Conservation (phyloP, 768 basidiomycete species). For the Suillus alpinus region DNA sequence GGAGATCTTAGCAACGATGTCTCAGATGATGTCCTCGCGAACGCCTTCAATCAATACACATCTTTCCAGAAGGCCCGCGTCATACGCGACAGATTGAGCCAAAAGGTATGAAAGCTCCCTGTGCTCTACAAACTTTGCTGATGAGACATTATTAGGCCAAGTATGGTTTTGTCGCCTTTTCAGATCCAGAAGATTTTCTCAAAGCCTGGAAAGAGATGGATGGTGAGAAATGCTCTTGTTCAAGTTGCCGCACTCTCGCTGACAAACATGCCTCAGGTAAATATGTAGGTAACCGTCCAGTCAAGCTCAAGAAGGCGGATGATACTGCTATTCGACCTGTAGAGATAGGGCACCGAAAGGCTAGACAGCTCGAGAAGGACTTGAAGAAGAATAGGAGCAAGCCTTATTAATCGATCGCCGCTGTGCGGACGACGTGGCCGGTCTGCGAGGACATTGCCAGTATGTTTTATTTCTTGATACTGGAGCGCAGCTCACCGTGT, state of each 20-base stretch:
- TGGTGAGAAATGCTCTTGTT: conserved; percentile 48
- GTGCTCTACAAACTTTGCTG: neutral
- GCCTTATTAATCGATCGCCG: conserved; percentile 56
- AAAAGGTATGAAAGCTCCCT: conserved; percentile 63
- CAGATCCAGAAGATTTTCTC: conserved; percentile 96
- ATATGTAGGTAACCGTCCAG: conserved; percentile 97
- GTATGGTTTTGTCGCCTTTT: conserved; percentile 96
- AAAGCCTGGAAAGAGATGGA: conserved; percentile 99
- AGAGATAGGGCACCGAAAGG: conserved; percentile 91
- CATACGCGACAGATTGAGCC: conserved; percentile 89
- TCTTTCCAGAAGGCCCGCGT: conserved; percentile 96
- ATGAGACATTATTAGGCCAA: conserved; percentile 61
- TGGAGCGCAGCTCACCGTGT: conserved; percentile 23
- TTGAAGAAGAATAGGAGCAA: conserved; percentile 86
- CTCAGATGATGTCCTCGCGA: conserved; percentile 89
- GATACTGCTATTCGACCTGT: conserved; percentile 83
- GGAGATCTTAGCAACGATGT: conserved; percentile 98
- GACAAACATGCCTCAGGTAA: conserved; percentile 52
- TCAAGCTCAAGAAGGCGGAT: conserved; percentile 94
- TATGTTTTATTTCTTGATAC: conserved; percentile 25
- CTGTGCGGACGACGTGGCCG: neutral
- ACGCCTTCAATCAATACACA: conserved; percentile 90
- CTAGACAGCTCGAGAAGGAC: conserved; percentile 85
- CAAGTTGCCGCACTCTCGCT: neutral
- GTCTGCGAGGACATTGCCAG: conserved; percentile 13